Evolutionary conservation across 2,329 filamentous ascomycete genomes (phyloP), one percentile per base, ranked within the genome.

Genomic region (Arthrobotrys iridis): DNA sequence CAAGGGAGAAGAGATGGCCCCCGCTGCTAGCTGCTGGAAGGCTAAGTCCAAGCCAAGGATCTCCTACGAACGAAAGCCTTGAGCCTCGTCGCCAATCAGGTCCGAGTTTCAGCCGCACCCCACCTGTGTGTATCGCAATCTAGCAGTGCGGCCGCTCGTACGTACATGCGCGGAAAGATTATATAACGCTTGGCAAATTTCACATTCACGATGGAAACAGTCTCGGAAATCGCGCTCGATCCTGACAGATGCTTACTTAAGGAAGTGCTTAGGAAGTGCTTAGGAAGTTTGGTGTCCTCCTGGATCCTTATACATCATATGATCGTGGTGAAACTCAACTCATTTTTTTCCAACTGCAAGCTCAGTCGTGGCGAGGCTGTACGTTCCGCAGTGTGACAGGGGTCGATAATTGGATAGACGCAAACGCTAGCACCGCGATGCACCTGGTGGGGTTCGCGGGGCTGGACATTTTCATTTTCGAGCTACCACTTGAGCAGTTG

Each of bases 381-480:
- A 57, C 28, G 18, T 35, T 40, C 15, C n/a, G n/a, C n/a, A n/a
- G 13, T 20, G 41, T 48, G 48, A 24, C 68, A 58, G 28, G 60
- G 68, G 50, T 66, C 15, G 13, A 48, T 67, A 30, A 58, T 37
- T 50, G 58, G 66, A 35, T 26, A 59, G 20, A 35, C 41, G 46
- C 58, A 73, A 59, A 65, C 30, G 60, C 62, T 60, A 67, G 60
- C 68, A 62, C 60, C 43, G 68, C 68, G 68, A 73, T 73, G 58
- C 58, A 67, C 41, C 22, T 33, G 43, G 70, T 63, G 70, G 70
- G 70, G 70, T 66, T 59, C 70, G 70, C 70, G 70, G 70, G 70
- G 70, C 70, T 74, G 70, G 52, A 67, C 33, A 57, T 67, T 74
- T 67, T 55, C 55, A 45, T 35, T 45, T 64, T 52, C 30, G 33